Conservation (phyloP, 2,329 filamentous ascomycete species). For the Sarocladium oryzae region DNA sequence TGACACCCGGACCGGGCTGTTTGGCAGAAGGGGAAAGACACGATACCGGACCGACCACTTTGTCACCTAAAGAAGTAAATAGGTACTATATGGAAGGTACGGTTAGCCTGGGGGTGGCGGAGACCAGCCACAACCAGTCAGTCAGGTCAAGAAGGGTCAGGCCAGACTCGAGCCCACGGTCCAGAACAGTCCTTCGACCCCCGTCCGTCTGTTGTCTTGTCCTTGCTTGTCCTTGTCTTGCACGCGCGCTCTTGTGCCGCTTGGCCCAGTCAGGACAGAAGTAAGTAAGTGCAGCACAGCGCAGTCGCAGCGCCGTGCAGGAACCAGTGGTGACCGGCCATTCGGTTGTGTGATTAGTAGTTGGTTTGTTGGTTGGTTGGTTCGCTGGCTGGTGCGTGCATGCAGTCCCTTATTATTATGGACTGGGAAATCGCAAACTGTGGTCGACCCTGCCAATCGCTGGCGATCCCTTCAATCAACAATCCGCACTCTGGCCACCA, state of each 20-base stretch:
- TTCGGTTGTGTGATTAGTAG: too few species aligned
- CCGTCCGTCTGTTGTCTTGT: not conserved
- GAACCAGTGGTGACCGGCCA: too few species aligned
- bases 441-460: not conserved
- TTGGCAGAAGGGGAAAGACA: too few species aligned
- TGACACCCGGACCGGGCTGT: too few species aligned
- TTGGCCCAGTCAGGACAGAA: not conserved
- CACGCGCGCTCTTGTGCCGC: not conserved
- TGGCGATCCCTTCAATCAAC: constrained; percentile 7
- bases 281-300: too few species aligned
- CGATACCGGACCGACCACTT: too few species aligned
- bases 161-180: not conserved
- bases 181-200: constrained; percentile 2
- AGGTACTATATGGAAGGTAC: too few species aligned
- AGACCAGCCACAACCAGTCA: not conserved
- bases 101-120: too few species aligned
- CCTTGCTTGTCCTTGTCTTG: not conserved
- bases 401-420: not conserved
- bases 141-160: constrained; percentile 1
- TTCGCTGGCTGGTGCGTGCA: not conserved
- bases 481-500: constrained; percentile 4
- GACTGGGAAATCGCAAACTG: not conserved
- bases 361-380: too few species aligned
- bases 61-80: too few species aligned
- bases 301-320: too few species aligned